phyloP scores from a whole-genome alignment of 2,329 filamentous ascomycete species.

The Aspergillus transmontanensis region DNA sequence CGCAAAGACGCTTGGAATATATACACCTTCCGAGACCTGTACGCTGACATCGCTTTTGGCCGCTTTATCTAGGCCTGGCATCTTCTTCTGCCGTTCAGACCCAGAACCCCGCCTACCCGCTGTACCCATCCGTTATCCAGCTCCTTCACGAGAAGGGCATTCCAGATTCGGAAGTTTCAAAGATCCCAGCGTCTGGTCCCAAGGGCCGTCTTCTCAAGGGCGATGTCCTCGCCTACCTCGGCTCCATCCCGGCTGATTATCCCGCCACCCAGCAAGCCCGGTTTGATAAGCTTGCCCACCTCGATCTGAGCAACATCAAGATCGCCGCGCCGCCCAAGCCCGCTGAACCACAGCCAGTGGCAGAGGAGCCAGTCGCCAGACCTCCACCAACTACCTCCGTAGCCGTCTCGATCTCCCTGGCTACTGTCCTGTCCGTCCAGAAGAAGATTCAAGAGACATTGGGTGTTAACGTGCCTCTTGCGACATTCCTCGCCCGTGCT shows the following conservation, averaged over 20 bases:
- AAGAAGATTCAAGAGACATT: slow-evolving; percentile 75
- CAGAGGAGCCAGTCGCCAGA: slow-evolving; percentile 29
- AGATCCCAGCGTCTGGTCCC: slow-evolving; percentile 86
- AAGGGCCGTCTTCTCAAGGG: slow-evolving; percentile 90
- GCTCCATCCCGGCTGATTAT: slow-evolving; percentile 71
- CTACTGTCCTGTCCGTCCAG: slow-evolving; percentile 77
- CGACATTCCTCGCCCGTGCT: slow-evolving; percentile 83
- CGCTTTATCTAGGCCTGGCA: slow-evolving; percentile 32
- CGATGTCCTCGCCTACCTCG: slow-evolving; percentile 88
- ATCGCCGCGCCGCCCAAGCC: slow-evolving; percentile 55
- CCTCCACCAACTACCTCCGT: slow-evolving; percentile 48
- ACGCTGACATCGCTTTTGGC: not conserved
- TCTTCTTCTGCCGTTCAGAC: slow-evolving; percentile 37
- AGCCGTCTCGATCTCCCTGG: slow-evolving; percentile 75
- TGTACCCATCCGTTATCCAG: slow-evolving; percentile 76
- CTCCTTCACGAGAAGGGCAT: slow-evolving; percentile 80
- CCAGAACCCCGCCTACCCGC: slow-evolving; percentile 51
- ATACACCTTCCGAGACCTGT: not conserved
- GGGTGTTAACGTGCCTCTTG: slow-evolving; percentile 78
- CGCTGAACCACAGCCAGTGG: slow-evolving; percentile 35
- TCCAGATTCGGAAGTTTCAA: slow-evolving; percentile 71
- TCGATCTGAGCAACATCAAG: slow-evolving; percentile 96
- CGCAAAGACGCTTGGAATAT: not conserved
- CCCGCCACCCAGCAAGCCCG: slow-evolving; percentile 70
- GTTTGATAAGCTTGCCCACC: slow-evolving; percentile 74